Evolutionary conservation across 2,329 filamentous ascomycete genomes (phyloP).

Genomic region (Claviceps pusilla): DNA sequence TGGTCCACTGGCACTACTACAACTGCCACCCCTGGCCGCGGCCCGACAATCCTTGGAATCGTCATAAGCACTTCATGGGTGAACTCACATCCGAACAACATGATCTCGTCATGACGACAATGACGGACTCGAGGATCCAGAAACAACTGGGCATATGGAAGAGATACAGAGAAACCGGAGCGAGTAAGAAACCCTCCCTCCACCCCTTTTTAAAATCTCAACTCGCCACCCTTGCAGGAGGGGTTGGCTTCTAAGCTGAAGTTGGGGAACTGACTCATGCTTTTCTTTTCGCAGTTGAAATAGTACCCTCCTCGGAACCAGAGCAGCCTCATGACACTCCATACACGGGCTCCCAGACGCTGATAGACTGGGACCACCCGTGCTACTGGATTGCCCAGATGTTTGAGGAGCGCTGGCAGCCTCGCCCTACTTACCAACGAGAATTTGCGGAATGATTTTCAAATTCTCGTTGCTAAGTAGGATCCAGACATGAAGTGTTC

Average conservation of each 20-base stretch:
- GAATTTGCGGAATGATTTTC: conserved; percentile 6
- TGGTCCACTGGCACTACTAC: conserved; percentile 37
- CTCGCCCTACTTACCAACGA: conserved; percentile 17
- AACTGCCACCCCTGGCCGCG: conserved; percentile 19
- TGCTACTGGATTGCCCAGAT: conserved; percentile 32
- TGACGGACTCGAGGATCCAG: conserved; percentile 9
- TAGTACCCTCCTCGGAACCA: neutral
- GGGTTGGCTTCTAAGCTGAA: no score
- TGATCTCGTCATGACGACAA: conserved; percentile 18
- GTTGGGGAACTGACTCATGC: neutral
- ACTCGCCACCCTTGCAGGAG: no score
- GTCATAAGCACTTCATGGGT: conserved; percentile 14
- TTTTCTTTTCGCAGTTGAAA: neutral
- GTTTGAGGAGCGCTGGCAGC: conserved; percentile 26
- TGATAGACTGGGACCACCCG: conserved; percentile 24
- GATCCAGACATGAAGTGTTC: no score
- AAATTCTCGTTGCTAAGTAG: no score
- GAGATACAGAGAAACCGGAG: conserved; percentile 12
- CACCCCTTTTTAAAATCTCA: no score
- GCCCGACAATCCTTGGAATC: conserved; percentile 13
- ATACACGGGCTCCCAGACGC: conserved; percentile 13
- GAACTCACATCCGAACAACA: conserved; percentile 18
- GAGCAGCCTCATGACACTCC: neutral
- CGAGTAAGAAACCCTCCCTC: conserved; percentile 7
- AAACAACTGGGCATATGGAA: conserved; percentile 14